Conservation (phyloP, 2,329 filamentous ascomycete genomes). For the Cytospora mali region DNA sequence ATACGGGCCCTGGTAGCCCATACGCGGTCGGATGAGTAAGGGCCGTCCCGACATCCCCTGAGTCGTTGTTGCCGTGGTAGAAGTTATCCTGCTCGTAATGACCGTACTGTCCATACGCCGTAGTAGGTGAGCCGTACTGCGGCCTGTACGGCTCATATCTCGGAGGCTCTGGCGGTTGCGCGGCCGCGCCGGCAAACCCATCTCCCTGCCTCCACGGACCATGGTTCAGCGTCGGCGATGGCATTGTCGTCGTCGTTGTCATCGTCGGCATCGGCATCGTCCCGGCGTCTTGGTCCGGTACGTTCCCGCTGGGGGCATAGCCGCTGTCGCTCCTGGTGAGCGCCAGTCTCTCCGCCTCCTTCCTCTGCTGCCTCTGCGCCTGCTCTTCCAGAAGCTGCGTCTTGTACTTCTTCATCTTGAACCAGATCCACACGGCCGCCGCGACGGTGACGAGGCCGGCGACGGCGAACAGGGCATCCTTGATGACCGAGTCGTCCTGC, state of each 20-base stretch:
- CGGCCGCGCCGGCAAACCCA: background rate
- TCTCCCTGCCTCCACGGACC: background rate
- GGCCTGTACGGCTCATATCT: constrained; percentile 21
- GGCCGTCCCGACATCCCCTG: constrained; percentile 24
- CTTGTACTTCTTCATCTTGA: constrained; percentile 41
- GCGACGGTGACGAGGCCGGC: constrained; percentile 41
- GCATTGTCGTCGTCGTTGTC: background rate
- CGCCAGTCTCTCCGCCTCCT: constrained; percentile 22
- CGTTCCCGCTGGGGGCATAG: background rate
- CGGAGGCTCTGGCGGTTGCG: background rate
- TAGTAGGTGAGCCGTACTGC: constrained; percentile 1
- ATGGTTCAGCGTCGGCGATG: background rate
- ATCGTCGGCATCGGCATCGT: background rate
- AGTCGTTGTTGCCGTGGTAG: constrained; percentile 14
- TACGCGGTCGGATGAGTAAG: constrained; percentile 7
- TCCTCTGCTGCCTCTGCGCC: constrained; percentile 29
- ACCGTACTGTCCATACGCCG: background rate
- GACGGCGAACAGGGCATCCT: constrained; percentile 40
- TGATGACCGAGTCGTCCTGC: constrained; percentile 35
- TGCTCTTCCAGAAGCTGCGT: constrained; percentile 40
- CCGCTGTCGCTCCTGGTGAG: constrained; percentile 26
- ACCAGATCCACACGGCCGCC: constrained; percentile 41
- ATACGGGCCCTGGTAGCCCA: constrained; percentile 8
- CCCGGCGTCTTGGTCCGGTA: background rate
- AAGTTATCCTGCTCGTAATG: constrained; percentile 11